Base-by-base conservation (phyloP, 2,329 filamentous ascomycete species). In the Aspergillus novofumigatus region DNA sequence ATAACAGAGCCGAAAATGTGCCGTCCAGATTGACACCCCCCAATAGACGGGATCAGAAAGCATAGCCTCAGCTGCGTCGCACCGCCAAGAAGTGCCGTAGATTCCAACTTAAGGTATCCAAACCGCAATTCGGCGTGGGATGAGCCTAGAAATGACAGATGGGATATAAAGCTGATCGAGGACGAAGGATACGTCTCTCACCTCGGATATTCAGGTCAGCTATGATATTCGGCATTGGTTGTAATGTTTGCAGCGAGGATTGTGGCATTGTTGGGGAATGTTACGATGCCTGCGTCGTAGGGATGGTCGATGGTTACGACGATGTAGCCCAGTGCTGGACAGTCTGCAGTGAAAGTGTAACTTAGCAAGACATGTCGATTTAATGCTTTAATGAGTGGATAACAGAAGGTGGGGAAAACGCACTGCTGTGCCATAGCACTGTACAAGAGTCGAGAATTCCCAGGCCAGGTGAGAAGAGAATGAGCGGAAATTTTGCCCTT, bases 41-140 rank as follows among this genome's bases (percentile, higher is more conserved):
- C 0, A 42, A 51, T 50, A 70, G 59, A 14, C 66, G 62, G 11
- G 52, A 26, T 71, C 65, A n/a, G 59, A 54, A 42, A 64, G 59
- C 42, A 70, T 56, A 3, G 62, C 58, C 2, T 57, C 52, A 25
- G 69, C 58, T 3, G 66, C 67, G 72, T 67, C 0, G 70, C 69
- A 9, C 73, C 74, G 14, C 73, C 73, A 4, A 75, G 2, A 72
- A 76, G 49, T 76, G 73, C 74, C 74, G 3, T 73, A 21, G 5
- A 72, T 59, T 17, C 57, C 59, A n/a, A 58, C 56, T 35, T 52
- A 28, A 42, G 32, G 52, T 17, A n/a, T 58, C 25, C 2, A 53
- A 51, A 2, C 35, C 53, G 8, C 42, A 47, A 56, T 57, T 32
- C 55, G 50, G 21, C 28, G 4, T 2, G 47, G 45, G 25, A 56